These are phyloP conservation scores for Ogataea minuta DNA, from an alignment of 805 yeast genomes.

Conservation along the genomic window DNA sequence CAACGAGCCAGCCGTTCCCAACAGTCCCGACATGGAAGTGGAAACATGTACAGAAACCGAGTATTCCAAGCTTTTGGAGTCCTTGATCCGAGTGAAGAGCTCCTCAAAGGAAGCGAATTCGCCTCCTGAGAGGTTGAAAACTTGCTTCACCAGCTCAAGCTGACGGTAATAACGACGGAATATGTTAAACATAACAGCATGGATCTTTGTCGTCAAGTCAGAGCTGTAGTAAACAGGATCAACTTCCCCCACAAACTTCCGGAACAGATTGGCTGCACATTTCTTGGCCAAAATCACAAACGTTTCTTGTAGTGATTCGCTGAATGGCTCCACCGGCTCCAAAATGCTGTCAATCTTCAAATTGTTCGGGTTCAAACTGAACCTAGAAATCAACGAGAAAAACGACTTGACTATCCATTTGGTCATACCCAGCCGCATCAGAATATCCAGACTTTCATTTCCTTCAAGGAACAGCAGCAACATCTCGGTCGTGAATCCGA, in stretches of 20 bases:
- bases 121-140: slow-evolving; percentile 28
- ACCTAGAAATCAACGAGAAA: slow-evolving; percentile 25
- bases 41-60: slow-evolving; percentile 20
- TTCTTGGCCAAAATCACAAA: slow-evolving; percentile 12
- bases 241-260: slow-evolving; percentile 23
- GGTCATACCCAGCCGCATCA: slow-evolving; percentile 27
- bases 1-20: slow-evolving; percentile 33
- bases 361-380: slow-evolving; percentile 14
- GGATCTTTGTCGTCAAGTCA: slow-evolving; percentile 39
- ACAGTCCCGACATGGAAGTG: slow-evolving; percentile 8
- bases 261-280: slow-evolving; percentile 20
- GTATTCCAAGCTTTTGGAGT: slow-evolving; percentile 17
- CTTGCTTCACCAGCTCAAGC: slow-evolving; percentile 30
- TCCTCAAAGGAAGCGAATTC: slow-evolving; percentile 27
- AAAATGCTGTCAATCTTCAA: slow-evolving; percentile 24
- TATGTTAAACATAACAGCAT: slow-evolving; percentile 35
- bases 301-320: slow-evolving; percentile 8
- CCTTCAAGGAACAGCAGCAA: slow-evolving; percentile 43
- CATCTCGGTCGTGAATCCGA: slow-evolving; percentile 40
- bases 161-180: slow-evolving; percentile 33
- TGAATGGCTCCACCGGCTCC: slow-evolving; percentile 4
- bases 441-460: slow-evolving; percentile 40
- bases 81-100: slow-evolving; percentile 14
- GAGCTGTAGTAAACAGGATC: slow-evolving; percentile 33
- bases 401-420: slow-evolving; percentile 23